Evolutionary conservation across 768 basidiomycete species (phyloP).

Genomic region (Boletus rubropictus): DNA sequence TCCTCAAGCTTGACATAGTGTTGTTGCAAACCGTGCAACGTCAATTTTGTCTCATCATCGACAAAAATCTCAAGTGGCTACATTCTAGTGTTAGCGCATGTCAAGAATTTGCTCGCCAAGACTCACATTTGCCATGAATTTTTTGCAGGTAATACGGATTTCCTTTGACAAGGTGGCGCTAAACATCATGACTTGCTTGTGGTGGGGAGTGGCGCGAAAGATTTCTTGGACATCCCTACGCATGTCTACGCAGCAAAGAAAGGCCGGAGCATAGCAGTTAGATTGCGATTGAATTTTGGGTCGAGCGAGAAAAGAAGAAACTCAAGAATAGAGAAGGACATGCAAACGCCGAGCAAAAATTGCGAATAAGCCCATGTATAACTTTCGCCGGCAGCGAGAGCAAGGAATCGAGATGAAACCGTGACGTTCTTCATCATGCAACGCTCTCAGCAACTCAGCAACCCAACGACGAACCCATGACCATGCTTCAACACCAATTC

Average conservation of each 20-base stretch:
- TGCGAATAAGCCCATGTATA: conserved; percentile 14
- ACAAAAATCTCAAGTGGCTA: conserved; percentile 99
- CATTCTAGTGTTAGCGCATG: neutral
- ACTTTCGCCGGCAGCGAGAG: conserved; percentile 25
- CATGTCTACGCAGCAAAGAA: conserved; percentile 77
- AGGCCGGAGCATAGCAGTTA: conserved; percentile 58
- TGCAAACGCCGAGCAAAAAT: conserved; percentile 12
- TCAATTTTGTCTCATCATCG: conserved; percentile 98
- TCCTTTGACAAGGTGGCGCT: conserved; percentile 97
- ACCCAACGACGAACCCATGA: conserved; percentile 32
- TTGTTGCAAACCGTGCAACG: conserved; percentile 96
- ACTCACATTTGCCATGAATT: conserved; percentile 98
- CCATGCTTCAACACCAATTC: conserved; percentile 36
- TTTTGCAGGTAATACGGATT: conserved; percentile 96
- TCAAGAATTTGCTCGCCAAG: neutral
- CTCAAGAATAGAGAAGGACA: conserved; percentile 34
- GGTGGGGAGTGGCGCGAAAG: conserved; percentile 96
- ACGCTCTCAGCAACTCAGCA: conserved; percentile 35
- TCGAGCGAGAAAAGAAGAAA: conserved; percentile 48
- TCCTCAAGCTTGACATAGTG: conserved; percentile 98
- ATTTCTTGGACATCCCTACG: conserved; percentile 99
- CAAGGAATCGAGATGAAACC: conserved; percentile 30
- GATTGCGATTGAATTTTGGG: conserved; percentile 48
- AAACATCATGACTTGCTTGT: conserved; percentile 99
- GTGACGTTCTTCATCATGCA: conserved; percentile 33